These are phyloP conservation scores for Takakia lepidozioides DNA, from an alignment of 225 moss, liverwort and hornwort genomes.

Conservation along the genomic window DNA sequence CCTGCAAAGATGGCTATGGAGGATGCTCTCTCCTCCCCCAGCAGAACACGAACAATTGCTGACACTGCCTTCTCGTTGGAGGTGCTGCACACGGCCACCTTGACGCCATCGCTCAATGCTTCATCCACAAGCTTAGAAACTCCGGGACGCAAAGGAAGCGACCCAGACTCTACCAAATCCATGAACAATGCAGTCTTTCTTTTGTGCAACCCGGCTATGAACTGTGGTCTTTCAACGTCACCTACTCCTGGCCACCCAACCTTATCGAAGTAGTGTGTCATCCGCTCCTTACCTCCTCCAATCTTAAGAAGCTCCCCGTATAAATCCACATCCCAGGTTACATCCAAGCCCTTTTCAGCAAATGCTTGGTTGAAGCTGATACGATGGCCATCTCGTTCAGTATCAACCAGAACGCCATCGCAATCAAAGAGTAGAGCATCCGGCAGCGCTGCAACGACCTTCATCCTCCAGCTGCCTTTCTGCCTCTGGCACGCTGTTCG, in stretches of 20 bases:
- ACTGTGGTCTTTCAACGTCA: constrained; percentile 54
- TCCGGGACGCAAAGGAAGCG: constrained; percentile 83
- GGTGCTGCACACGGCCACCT: constrained; percentile 94
- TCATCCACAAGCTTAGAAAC: constrained; percentile 78
- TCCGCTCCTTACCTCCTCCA: constrained; percentile 98
- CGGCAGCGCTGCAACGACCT: constrained; percentile 32
- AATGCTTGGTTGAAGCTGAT: constrained; percentile 87
- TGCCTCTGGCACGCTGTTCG: constrained; percentile 2
- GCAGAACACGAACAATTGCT: constrained; percentile 89
- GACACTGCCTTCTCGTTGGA: constrained; percentile 97
- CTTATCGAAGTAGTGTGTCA: constrained; percentile 84
- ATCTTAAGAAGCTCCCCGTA: constrained; percentile 93
- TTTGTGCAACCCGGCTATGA: constrained; percentile 76
- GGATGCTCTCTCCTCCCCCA: constrained; percentile 62
- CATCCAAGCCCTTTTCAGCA: constrained; percentile 67
- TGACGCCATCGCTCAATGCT: constrained; percentile 56
- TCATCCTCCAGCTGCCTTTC: constrained; percentile 21
- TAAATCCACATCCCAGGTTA: constrained; percentile 75
- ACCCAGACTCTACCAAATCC: constrained; percentile 84
- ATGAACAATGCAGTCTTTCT: constrained; percentile 88
- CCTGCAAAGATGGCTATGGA: constrained; percentile 84
- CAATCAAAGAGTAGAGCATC: constrained; percentile 89
- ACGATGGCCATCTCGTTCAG: constrained; percentile 88
- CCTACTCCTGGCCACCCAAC: constrained; percentile 68
- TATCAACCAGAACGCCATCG: constrained; percentile 91